Conservation (phyloP, 768 basidiomycete genomes). For the Lepiota brunneoincarnata region DNA sequence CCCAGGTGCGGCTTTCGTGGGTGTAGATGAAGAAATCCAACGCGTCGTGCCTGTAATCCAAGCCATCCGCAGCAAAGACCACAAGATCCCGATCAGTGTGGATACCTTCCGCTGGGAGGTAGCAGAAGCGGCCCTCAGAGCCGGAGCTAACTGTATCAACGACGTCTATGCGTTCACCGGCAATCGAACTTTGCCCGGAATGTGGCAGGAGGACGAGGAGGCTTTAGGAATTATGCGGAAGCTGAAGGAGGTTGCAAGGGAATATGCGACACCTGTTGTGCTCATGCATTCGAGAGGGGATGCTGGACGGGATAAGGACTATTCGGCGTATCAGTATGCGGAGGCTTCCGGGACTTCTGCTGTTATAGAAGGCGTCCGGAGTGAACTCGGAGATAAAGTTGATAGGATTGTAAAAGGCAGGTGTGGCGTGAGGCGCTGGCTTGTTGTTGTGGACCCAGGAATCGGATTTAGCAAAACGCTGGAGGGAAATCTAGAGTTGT, state of each 20-base stretch:
- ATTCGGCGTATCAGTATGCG: slow-evolving; percentile 42
- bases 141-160: slow-evolving; percentile 92
- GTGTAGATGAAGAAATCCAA: slow-evolving; percentile 62
- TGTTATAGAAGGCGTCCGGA: slow-evolving; percentile 64
- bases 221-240: slow-evolving; percentile 38
- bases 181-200: slow-evolving; percentile 35
- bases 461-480: slow-evolving; percentile 91
- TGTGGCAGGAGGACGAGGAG: slow-evolving; percentile 22
- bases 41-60: slow-evolving; percentile 73
- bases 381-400: slow-evolving; percentile 72
- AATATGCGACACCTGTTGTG: slow-evolving; percentile 73
- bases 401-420: slow-evolving; percentile 59
- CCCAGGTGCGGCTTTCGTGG: slow-evolving; percentile 70
- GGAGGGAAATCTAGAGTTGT: slow-evolving; percentile 67
- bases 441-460: slow-evolving; percentile 88
- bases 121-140: slow-evolving; percentile 66
- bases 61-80: slow-evolving; percentile 42
- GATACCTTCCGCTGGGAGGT: slow-evolving; percentile 90
- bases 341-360: slow-evolving; percentile 24
- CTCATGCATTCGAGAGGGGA: slow-evolving; percentile 95
- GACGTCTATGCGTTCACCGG: slow-evolving; percentile 87
- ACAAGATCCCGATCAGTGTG: slow-evolving; percentile 64
- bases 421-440: slow-evolving; percentile 82
- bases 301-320: slow-evolving; percentile 72
- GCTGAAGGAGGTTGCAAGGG: slow-evolving; percentile 68